Conservation (phyloP, 805 yeast species). For the Metschnikowia gelsemii region DNA sequence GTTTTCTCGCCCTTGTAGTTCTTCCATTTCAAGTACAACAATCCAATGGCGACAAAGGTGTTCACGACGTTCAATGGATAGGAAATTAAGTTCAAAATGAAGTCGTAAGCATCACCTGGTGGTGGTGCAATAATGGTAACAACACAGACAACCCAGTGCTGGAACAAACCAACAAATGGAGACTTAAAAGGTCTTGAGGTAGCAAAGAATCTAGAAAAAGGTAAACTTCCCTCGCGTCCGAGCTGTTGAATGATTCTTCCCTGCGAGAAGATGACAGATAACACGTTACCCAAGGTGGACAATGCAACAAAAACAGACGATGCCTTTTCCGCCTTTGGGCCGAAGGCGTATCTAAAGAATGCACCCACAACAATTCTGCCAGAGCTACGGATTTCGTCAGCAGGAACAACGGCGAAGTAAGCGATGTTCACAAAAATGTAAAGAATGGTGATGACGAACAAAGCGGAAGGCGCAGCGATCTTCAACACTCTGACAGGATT, state of each 20-base stretch:
- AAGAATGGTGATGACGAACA: conserved; percentile 57
- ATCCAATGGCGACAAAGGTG: conserved; percentile 60
- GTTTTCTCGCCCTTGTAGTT: conserved; percentile 46
- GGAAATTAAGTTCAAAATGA: conserved; percentile 73
- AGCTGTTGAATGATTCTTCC: conserved; percentile 78
- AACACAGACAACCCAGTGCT: conserved; percentile 75
- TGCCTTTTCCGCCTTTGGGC: conserved; percentile 65
- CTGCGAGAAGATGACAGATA: conserved; percentile 78
- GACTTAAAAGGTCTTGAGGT: conserved; percentile 69
- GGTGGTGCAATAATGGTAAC: conserved; percentile 73
- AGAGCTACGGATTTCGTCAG: conserved; percentile 55
- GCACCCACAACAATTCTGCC: conserved; percentile 74
- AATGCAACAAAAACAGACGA: conserved; percentile 78
- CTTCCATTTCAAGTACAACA: conserved; percentile 56
- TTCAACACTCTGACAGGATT: conserved; percentile 69
- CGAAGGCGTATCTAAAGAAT: conserved; percentile 72
- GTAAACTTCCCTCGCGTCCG: conserved; percentile 79
- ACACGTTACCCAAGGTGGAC: conserved; percentile 77
- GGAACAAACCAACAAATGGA: conserved; percentile 69
- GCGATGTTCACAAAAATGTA: conserved; percentile 79
- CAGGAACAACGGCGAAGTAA: conserved; percentile 78
- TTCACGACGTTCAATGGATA: conserved; percentile 81
- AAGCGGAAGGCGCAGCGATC: conserved; percentile 73
- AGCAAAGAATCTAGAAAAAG: conserved; percentile 71
- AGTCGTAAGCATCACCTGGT: conserved; percentile 85